Evolutionary conservation across 805 yeast species (phyloP), one percentile per base, ranked within the genome.

Genomic region (Tetrapisispora fleetii): DNA sequence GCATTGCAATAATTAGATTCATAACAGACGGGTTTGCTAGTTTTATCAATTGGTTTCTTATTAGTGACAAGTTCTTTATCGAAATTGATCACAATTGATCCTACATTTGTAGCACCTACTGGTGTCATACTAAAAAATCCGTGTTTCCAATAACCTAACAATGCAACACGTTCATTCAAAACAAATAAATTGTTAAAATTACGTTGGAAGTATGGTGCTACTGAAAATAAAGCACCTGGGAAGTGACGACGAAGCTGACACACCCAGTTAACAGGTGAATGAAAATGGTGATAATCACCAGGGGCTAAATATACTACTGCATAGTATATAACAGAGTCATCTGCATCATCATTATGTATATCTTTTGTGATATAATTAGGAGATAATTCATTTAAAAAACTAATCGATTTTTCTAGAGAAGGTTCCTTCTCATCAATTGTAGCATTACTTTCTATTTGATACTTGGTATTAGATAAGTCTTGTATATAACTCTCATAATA

Each of bases 61-160:
- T 93, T 93, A 14, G 99, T 93, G 37, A 83, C 77, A 60, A 93
- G 76, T 59, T 86, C 90, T 68, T 83, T 83, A 67, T 93, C 99
- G 60, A 93, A 93, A 62, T 90, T 88, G 55, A 93, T 76, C 50
- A 84, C 81, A 55, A 93, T 93, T 58, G 95, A 84, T 6, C 99
- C 99, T 30, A 93, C 99, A 68, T 93, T 93, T 2, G 99, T 93
- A 22, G 99, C 99, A 14, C 99, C 99, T 13, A 93, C 99, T 0
- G 99, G 97, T 0, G 96, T 91, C 99, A 93, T 93, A 54, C 95
- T 83, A 70, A 93, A 93, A 59, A 93, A 93, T 0, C 99, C 99
- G 64, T 93, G 77, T 63, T 85, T 86, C 99, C 99, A 93, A 59
- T 87, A 81, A 1, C 99, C 99, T 49, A 93, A 75, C 45, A 93